Evolutionary conservation across 306 rosid species (phyloP).

Genomic region (Fagus crenata): DNA sequence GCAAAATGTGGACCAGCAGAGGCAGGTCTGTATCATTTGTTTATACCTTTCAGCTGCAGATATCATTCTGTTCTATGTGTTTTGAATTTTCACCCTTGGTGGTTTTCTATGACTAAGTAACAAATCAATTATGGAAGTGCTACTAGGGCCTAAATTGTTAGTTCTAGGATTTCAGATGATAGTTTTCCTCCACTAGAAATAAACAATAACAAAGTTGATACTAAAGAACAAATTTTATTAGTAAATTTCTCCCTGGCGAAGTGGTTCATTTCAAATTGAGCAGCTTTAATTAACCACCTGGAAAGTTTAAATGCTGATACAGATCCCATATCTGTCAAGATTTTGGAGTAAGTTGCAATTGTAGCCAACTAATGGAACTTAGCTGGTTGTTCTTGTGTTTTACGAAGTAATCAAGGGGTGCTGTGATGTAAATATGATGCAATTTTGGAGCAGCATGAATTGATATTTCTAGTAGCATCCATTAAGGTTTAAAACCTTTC

Average conservation of each 20-base stretch:
- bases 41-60: constrained; percentile 14
- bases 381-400: neutral
- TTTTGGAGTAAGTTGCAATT: neutral
- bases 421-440: neutral
- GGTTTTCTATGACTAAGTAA: neutral
- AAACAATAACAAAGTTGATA: neutral
- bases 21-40: constrained; percentile 53
- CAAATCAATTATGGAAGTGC: neutral
- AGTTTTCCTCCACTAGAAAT: neutral
- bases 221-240: neutral
- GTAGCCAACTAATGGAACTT: neutral
- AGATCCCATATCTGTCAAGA: neutral
- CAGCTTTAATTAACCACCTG: neutral
- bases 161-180: neutral
- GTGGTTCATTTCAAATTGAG: neutral
- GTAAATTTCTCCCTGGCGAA: neutral
- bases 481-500: neutral
- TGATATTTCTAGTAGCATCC: neutral
- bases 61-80: constrained; percentile 17
- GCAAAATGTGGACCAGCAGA: constrained; percentile 37
- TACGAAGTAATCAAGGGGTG: neutral
- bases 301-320: neutral
- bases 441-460: neutral
- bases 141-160: neutral
- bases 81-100: constrained; percentile 15